Evolutionary conservation across 2,329 filamentous ascomycete genomes (phyloP), one percentile per base, ranked within the genome.

Genomic region (Cryphonectria parasitica): DNA sequence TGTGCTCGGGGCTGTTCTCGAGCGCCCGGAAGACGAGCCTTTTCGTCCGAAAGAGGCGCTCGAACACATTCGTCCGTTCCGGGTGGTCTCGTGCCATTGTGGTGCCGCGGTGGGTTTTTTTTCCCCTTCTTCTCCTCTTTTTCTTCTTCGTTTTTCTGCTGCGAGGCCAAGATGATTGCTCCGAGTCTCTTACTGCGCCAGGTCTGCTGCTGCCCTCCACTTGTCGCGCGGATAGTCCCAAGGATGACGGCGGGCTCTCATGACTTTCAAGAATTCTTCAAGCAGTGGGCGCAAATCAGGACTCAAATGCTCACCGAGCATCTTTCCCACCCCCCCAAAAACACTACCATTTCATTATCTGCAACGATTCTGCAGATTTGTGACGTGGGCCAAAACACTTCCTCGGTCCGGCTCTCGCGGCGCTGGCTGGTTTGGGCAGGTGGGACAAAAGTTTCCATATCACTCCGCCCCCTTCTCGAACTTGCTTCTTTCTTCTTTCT

Each of bases 11-110:
- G 62, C 17, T 70, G 60, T 72, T 69, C 22, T 72, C 68, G 39
- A 72, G 60, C 19, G 71, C 71, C 34, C 68, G 69, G 34, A 66
- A 70, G 7, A 66, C 39, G 62, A 72, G 71, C 54, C 71, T 65
- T 17, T 68, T 65, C 31, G 71, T 66, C 31, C 63, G 68, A 56
- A 69, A 69, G 31, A 69, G 68, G 22, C 34, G 56, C 63, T 62
- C 68, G 31, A 69, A 69, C 3, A 31, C 28, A 31, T 22, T 45
- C 22, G 49, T 64, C 49, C 68, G 68, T 15, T 39, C 22, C 13
- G 41, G 68, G 13, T 62, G 41, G 22, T 69, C 63, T 25, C 68
- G 68, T n/a, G 68, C 64, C 68, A 69, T 66, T 2, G 15, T 58
- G 6, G 15, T 58, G 6, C 54, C 25, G 54, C 54, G 19, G 41